Evolutionary conservation across 1,284 basidiomycete species (phyloP), one percentile per base, ranked within the genome.

Genomic region (Fomitiporia mediterranea): DNA sequence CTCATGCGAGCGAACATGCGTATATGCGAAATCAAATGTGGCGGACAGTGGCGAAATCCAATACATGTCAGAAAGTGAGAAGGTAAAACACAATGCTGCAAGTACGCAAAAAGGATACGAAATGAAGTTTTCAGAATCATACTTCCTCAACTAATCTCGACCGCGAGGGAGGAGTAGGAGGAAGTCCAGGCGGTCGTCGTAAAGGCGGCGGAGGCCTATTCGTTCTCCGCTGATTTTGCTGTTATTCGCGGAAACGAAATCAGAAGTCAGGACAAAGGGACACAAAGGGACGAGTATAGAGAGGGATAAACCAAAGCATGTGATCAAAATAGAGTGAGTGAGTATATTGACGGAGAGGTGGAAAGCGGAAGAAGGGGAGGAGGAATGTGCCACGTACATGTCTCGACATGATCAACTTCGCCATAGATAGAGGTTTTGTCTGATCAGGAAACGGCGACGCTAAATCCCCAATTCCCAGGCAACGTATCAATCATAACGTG

Each of bases 331-430:
- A n/a, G 6, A 28, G 46, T 23, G 21, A 48, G 21, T n/a, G n/a
- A n/a, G n/a, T n/a, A n/a, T n/a, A 48, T 48, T 8, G 6, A 28
- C 21, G 27, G 21, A 25, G 8, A 25, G 46, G 46, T 19, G 15
- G 39, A 19, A 32, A 25, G 27, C 23, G 15, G 23, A 51, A 17
- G n/a, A 30, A 3, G n/a, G 15, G 28, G 9, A 23, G 6, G 43
- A 19, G 21, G 27, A 38, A 15, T 15, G 40, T 47, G 44, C 30
- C 58, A 67, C 68, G 60, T 64, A 70, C 69, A 61, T 70, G 69
- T 64, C 68, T 64, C 47, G 67, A 66, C 67, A 70, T 70, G 56
- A 70, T 70, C 53, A 70, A 62, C 58, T 70, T 70, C 32, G 69
- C 69, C 69, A 70, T 70, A 38, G 69, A 70, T 60, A 69, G 58